phyloP scores from a whole-genome alignment of 176 grass and related monocot species.

The Themeda triandra region DNA sequence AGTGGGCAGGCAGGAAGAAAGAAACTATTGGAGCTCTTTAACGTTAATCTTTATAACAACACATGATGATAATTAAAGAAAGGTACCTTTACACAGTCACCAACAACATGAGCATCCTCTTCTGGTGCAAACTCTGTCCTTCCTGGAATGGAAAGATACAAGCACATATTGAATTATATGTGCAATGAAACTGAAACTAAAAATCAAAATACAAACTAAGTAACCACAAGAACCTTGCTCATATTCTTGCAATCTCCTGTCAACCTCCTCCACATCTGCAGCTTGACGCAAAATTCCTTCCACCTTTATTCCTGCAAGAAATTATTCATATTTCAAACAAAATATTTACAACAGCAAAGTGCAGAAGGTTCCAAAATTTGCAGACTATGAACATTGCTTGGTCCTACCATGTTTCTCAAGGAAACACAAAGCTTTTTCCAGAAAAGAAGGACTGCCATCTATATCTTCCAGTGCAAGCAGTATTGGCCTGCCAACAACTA shows the following conservation, averaged over 20 bases:
- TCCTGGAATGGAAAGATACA: slow-evolving; percentile 56
- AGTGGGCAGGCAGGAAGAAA: neutral
- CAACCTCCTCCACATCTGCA: slow-evolving; percentile 98
- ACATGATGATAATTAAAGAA: slow-evolving; percentile 27
- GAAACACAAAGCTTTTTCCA: slow-evolving; percentile 96
- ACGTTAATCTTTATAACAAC: slow-evolving; percentile 26
- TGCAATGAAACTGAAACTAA: slow-evolving; percentile 14
- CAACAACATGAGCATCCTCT: slow-evolving; percentile 98
- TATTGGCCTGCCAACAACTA: slow-evolving; percentile 96
- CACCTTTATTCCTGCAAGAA: slow-evolving; percentile 77
- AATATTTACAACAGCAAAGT: slow-evolving; percentile 24
- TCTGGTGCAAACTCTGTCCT: slow-evolving; percentile 74
- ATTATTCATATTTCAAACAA: slow-evolving; percentile 29
- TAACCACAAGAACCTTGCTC: slow-evolving; percentile 77
- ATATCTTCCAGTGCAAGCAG: slow-evolving; percentile 99
- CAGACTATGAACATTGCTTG: neutral
- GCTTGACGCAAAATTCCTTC: slow-evolving; percentile 97
- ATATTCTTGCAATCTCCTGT: slow-evolving; percentile 85
- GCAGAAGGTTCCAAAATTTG: neutral
- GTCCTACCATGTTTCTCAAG: slow-evolving; percentile 93
- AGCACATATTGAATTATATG: slow-evolving; percentile 17
- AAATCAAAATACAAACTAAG: slow-evolving; percentile 31
- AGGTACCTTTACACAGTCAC: slow-evolving; percentile 95
- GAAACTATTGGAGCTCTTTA: slow-evolving; percentile 13
- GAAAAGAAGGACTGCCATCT: slow-evolving; percentile 96